Conservation (phyloP, 257 asterid species). For the Lithospermum erythrorhizon region DNA sequence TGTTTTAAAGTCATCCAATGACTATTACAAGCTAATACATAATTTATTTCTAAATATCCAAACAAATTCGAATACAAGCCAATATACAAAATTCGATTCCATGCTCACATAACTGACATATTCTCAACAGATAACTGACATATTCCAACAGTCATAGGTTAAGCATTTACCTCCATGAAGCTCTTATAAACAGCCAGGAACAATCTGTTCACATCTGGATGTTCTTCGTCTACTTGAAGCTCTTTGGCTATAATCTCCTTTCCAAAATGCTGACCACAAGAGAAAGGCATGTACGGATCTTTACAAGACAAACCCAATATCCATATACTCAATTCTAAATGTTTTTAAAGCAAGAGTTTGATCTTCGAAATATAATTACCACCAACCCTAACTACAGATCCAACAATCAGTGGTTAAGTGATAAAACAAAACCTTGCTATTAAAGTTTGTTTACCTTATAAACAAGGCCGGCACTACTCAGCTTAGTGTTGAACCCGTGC, state of each 20-base stretch:
- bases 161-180: constrained; percentile 73
- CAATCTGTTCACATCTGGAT: constrained; percentile 67
- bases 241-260: constrained; percentile 84
- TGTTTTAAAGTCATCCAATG: neutral
- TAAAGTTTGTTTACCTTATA: constrained; percentile 43
- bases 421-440: neutral
- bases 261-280: constrained; percentile 64
- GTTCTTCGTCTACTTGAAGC: constrained; percentile 64
- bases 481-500: constrained; percentile 72
- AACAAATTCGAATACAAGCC: neutral
- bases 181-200: constrained; percentile 71
- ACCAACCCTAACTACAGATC: neutral
- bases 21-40: neutral
- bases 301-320: constrained; percentile 1
- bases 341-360: too few relatives aligned
- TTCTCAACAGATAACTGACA: neutral
- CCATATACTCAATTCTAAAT: neutral
- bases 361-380: too few relatives aligned
- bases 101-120: neutral
- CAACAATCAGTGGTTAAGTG: neutral
- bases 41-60: neutral
- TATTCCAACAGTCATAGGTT: constrained; percentile 6
- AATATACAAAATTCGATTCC: neutral
- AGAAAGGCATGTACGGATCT: constrained; percentile 7
- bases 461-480: constrained; percentile 93